Base-by-base conservation (phyloP, 768 basidiomycete species). In the Podaxis mareebaensis region DNA sequence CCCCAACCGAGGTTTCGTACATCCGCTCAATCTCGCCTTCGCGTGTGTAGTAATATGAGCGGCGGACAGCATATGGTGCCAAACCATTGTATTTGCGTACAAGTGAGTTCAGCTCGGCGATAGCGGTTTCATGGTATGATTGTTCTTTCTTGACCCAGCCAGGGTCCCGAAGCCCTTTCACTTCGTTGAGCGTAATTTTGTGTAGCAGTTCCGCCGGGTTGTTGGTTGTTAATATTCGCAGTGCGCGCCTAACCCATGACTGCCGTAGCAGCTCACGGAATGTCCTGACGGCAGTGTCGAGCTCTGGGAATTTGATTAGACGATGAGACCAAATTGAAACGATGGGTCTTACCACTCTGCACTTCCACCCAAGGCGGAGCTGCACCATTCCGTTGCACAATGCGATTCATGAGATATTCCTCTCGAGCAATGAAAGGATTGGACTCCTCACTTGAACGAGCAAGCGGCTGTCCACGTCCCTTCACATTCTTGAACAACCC, bases 311-410 rank as follows among this genome's bases (percentile, higher is more conserved):
- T 8, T 24, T 51, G 3, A 46, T 51, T 6, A 24, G 6, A 5
- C 30, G 13, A 26, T 46, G 33, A 15, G 10, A 38, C n/a, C 3
- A 38, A 2, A 28, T 49, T 33, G 24, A 26, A 38, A 0, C 20
- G 13, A 20, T 7, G 15, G n/a, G 30, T 72, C 83, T 52, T 65
- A 86, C 89, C 89, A 61, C 79, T 77, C 73, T 93, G 93, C 38
- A 92, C 69, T 74, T 95, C 92, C 1, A 95, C 87, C 93, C 93
- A 95, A 3, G 91, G 89, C 33, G 93, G 93, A 3, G 86, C 84
- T 5, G 89, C 90, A n/a, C 90, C 92, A 66, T 93, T 89, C 55
- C 86, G 80, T 69, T 92, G 88, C 6, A 95, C 83, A 63, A 93
- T 92, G 12, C 93, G 85, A 67, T 94, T 95, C 88, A 95, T 87